Conservation (phyloP, 805 yeast genomes). For the Metschnikowia kofuensis region DNA sequence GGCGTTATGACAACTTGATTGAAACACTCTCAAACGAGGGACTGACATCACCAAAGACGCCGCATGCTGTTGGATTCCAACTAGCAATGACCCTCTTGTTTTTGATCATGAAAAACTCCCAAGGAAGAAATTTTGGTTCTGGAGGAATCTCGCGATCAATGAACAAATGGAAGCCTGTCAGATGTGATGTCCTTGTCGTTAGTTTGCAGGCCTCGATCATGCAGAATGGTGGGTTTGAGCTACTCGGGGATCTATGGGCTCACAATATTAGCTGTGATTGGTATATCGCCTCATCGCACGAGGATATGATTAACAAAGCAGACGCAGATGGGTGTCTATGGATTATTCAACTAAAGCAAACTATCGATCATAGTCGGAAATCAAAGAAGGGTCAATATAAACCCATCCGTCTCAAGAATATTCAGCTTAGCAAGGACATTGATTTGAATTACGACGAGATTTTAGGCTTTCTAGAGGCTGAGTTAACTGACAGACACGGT, state of each 20-base stretch:
- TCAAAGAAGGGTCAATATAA: slow-evolving; percentile 50
- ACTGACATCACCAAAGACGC: slow-evolving; percentile 23
- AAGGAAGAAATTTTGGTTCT: slow-evolving; percentile 2
- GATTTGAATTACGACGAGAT: slow-evolving; percentile 76
- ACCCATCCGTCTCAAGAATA: slow-evolving; percentile 69
- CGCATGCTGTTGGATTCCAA: slow-evolving; percentile 80
- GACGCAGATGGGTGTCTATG: slow-evolving; percentile 68
- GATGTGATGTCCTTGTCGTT: slow-evolving; percentile 82
- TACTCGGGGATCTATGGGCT: slow-evolving; percentile 68
- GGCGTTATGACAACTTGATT: slow-evolving; percentile 80
- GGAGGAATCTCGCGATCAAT: slow-evolving; percentile 42
- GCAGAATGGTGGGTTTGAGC: slow-evolving; percentile 58
- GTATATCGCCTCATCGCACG: slow-evolving; percentile 35
- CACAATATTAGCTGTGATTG: slow-evolving; percentile 78
- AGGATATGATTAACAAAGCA: slow-evolving; percentile 66
- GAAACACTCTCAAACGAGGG: slow-evolving; percentile 56
- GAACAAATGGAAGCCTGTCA: slow-evolving; percentile 39
- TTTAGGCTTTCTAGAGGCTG: slow-evolving; percentile 27
- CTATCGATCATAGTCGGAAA: slow-evolving; percentile 38
- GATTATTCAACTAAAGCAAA: slow-evolving; percentile 76
- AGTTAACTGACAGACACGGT: slow-evolving; percentile 22
- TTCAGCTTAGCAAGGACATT: slow-evolving; percentile 56
- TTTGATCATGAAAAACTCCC: slow-evolving; percentile 31
- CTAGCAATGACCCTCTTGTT: slow-evolving; percentile 52
- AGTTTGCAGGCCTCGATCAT: slow-evolving; percentile 58